phyloP scores from a whole-genome alignment of 192 early-diverging fungal genomes.

The Coemansia sp. region DNA sequence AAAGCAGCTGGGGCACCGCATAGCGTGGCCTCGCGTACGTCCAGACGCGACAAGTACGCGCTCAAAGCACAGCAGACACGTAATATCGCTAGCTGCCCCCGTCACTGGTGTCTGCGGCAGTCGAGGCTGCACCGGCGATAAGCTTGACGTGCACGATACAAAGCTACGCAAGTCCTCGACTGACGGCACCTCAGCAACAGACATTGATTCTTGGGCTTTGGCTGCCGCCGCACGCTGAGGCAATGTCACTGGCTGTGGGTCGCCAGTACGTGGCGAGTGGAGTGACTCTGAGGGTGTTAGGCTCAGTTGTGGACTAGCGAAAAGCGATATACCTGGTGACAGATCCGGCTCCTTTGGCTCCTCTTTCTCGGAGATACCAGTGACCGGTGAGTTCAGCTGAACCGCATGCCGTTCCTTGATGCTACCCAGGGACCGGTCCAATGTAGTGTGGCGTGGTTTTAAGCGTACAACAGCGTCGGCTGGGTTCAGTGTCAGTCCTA shows the following conservation, averaged over 20 bases:
- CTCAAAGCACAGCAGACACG: constrained; percentile 47
- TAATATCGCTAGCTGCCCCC: background rate
- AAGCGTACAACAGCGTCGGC: constrained; percentile 36
- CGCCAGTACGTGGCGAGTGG: background rate
- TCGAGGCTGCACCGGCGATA: background rate
- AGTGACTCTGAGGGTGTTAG: background rate
- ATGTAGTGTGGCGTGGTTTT: constrained; percentile 18
- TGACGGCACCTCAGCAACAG: background rate
- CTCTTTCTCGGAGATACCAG: background rate
- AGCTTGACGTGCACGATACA: background rate
- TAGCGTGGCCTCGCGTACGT: constrained; percentile 9
- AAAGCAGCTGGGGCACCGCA: constrained; percentile 31
- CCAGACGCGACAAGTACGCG: constrained; percentile 12
- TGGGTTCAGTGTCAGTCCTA: constrained; percentile 45
- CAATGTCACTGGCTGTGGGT: background rate
- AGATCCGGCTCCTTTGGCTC: background rate
- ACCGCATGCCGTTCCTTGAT: background rate
- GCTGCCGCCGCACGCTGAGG: background rate
- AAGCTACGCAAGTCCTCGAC: background rate
- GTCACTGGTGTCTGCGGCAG: background rate
- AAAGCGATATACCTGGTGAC: background rate
- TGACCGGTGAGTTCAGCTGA: background rate
- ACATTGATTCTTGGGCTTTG: background rate
- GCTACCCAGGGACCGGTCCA: background rate
- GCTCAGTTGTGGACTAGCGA: background rate